phyloP scores from a whole-genome alignment of 2,329 filamentous ascomycete species.

The Aspergillus hortae region DNA sequence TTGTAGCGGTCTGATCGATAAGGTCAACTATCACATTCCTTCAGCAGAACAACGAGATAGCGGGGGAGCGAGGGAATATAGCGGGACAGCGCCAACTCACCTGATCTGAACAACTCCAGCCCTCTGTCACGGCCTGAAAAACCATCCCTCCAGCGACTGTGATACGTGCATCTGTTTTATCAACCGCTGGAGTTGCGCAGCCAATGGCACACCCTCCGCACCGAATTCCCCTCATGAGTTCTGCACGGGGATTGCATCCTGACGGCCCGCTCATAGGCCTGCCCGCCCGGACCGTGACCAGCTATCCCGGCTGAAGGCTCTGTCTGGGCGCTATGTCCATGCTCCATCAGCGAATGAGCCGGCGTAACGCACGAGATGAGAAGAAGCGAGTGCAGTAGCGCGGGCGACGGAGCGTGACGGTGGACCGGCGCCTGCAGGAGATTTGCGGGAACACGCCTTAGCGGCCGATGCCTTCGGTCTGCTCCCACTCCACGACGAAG shows the following conservation, averaged over 20 bases:
- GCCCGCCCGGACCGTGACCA: not conserved
- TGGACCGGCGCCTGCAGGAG: conserved; percentile 16
- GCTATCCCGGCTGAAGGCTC: conserved; percentile 1
- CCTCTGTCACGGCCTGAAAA: conserved; percentile 8
- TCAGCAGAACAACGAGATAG: not conserved
- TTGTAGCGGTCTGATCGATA: not conserved
- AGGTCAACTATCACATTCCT: not conserved
- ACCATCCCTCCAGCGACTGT: not conserved
- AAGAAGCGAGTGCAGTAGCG: conserved; percentile 12
- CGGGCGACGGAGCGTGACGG: conserved; percentile 14
- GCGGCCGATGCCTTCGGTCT: conserved; percentile 12
- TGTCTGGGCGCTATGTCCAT: conserved; percentile 13
- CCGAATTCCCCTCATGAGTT: conserved; percentile 11
- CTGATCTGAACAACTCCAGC: not conserved
- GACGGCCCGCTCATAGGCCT: not conserved
- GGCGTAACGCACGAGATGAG: conserved; percentile 4
- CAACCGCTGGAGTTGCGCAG: conserved; percentile 4
- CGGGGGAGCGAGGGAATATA: conserved; percentile 11
- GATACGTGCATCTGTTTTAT: conserved; percentile 10
- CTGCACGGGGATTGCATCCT: conserved; percentile 17
- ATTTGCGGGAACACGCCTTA: conserved; percentile 19
- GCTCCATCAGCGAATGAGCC: conserved; percentile 11
- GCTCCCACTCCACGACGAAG: conserved; percentile 10
- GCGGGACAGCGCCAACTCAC: not conserved
- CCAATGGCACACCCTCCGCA: conserved; percentile 11